Percentiles rank a stretch among this genome's conserved stretches.
Conservation (phyloP, 495 filamentous ascomycete species). For the Penicillium parvum region DNA sequence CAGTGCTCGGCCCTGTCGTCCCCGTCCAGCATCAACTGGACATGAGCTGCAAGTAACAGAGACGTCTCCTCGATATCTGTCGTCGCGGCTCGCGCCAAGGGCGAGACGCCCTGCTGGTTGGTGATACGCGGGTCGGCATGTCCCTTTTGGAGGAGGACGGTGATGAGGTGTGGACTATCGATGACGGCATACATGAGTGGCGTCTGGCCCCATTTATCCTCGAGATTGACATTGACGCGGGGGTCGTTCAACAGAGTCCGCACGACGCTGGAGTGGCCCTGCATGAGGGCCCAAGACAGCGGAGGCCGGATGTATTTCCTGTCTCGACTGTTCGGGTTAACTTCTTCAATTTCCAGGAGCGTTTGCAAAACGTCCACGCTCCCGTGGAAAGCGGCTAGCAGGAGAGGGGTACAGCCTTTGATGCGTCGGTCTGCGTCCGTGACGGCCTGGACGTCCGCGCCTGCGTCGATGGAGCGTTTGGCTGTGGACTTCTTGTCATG, state of each 20-base stretch:
- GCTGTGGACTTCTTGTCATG: slow-evolving; percentile 9
- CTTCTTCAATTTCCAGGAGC: slow-evolving; percentile 10
- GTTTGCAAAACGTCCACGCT: slow-evolving; percentile 7
- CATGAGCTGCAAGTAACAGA: slow-evolving; percentile 20
- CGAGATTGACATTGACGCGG: slow-evolving; percentile 19
- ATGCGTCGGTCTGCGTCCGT: slow-evolving; percentile 8
- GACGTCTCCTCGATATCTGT: not conserved
- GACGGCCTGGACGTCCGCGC: slow-evolving; percentile 9
- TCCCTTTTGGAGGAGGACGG: slow-evolving; percentile 7
- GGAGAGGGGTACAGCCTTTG: slow-evolving; percentile 16
- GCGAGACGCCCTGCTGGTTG: slow-evolving; percentile 17
- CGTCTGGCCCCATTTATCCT: slow-evolving; percentile 19
- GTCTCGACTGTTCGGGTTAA: slow-evolving; percentile 19
- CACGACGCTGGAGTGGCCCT: slow-evolving; percentile 24
- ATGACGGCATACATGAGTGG: slow-evolving; percentile 16
- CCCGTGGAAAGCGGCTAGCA: slow-evolving; percentile 19
- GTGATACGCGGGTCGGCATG: slow-evolving; percentile 13
- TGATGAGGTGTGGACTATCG: slow-evolving; percentile 3
- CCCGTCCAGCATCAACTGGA: slow-evolving; percentile 18
- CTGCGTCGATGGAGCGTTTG: slow-evolving; percentile 10
- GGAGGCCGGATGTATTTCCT: slow-evolving; percentile 25
- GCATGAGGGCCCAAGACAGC: slow-evolving; percentile 35
- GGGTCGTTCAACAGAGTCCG: slow-evolving; percentile 15
- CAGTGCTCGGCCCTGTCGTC: slow-evolving; percentile 11
- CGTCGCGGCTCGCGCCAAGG: slow-evolving; percentile 11